Evolutionary conservation across 352 stramenopile species (phyloP).

Genomic region (Pythium monospermum): DNA sequence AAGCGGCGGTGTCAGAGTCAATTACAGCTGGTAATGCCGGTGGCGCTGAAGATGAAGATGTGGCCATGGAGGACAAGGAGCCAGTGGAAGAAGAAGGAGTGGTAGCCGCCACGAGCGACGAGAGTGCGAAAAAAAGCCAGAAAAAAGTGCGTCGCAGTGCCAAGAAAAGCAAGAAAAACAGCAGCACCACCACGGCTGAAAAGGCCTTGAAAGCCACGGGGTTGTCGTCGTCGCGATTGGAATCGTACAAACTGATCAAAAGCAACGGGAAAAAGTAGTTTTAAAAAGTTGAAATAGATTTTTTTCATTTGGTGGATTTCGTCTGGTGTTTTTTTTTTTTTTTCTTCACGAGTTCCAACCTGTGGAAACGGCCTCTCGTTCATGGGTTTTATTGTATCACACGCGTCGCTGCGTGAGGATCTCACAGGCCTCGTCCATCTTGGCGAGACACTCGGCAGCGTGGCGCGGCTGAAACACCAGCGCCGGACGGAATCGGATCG

Average conservation of each 20-base stretch:
- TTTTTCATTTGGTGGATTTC: too few species aligned
- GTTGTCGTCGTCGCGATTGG: conserved; percentile 66
- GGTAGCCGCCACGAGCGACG: not conserved
- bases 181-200: conserved; percentile 23
- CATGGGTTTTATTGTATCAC: not conserved
- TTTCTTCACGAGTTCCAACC: too few species aligned
- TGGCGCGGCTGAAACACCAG: conserved; percentile 78
- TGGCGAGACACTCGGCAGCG: conserved; percentile 66
- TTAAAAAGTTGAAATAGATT: too few species aligned
- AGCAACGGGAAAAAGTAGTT: conserved; percentile 60
- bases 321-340: too few species aligned
- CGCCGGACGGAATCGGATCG: conserved; percentile 71
- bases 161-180: conserved; percentile 49
- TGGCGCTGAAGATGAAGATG: too few species aligned
- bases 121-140: not conserved
- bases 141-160: conserved; percentile 59
- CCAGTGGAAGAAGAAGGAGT: not conserved
- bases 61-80: not conserved
- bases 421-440: conserved; percentile 55
- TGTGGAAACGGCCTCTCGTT: not conserved
- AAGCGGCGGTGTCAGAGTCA: conserved; percentile 1
- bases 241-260: conserved; percentile 81
- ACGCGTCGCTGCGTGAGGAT: conserved; percentile 16
- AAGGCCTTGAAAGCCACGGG: conserved; percentile 46
- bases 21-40: conserved; percentile 5